Conservation (phyloP, 129 eudicot genomes). For the Flaveria trinervia region DNA sequence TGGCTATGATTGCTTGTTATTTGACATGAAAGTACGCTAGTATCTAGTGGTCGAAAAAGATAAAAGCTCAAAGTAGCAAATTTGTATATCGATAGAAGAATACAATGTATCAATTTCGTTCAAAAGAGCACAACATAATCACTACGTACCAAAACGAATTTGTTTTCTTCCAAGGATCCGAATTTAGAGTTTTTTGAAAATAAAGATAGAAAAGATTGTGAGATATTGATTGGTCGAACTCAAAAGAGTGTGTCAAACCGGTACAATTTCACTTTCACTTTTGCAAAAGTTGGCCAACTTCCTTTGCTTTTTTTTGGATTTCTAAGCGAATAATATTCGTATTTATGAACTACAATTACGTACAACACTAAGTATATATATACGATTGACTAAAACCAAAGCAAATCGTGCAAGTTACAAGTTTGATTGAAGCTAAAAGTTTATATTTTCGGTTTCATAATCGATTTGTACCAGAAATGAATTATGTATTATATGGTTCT, state of each 20-base stretch:
- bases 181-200: background rate
- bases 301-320: background rate
- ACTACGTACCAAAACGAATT: background rate
- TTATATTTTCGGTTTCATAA: too few relatives aligned
- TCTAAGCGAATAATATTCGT: background rate
- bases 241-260: constrained; percentile 4
- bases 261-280: constrained; percentile 17
- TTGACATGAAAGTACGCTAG: background rate
- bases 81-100: background rate
- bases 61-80: background rate
- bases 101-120: background rate
- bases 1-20: background rate
- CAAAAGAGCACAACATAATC: constrained; percentile 2
- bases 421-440: background rate
- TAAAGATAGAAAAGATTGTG: background rate
- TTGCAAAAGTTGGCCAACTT: constrained; percentile 18
- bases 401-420: background rate
- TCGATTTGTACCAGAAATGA: too few relatives aligned
- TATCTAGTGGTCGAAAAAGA: background rate
- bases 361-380: background rate
- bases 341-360: background rate
- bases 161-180: background rate
- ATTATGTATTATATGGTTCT: too few relatives aligned
- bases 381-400: background rate
- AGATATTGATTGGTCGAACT: constrained; percentile 6